Conservation (phyloP, 1,284 basidiomycete species). For the Pterulicium gracile region DNA sequence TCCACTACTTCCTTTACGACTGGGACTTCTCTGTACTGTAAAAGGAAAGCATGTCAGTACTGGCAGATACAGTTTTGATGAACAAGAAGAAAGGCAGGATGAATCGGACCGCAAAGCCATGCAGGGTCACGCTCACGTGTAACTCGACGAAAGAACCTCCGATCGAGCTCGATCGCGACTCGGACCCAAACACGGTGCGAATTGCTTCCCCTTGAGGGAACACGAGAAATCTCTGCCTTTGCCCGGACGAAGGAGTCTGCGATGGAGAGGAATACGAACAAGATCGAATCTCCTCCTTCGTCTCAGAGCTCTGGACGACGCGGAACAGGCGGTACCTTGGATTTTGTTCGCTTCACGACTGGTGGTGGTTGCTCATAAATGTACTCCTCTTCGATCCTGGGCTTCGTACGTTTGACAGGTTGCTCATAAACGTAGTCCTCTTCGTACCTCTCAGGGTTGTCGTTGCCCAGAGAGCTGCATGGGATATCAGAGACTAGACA, state of each 20-base stretch:
- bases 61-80: background rate
- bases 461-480: conserved; percentile 55
- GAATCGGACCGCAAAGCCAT: conserved; percentile 1
- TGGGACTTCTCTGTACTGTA: conserved; percentile 2
- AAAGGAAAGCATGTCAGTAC: background rate
- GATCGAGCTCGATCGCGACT: background rate
- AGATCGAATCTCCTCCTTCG: conserved; percentile 62
- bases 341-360: conserved; percentile 58
- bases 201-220: background rate
- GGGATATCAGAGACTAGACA: conserved; percentile 12
- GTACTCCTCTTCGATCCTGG: conserved; percentile 70
- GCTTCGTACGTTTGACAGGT: conserved; percentile 58
- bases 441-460: conserved; percentile 52
- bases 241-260: conserved; percentile 75
- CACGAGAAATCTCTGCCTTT: conserved; percentile 1
- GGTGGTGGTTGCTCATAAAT: conserved; percentile 73
- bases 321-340: conserved; percentile 76
- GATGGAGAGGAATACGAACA: conserved; percentile 49
- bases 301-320: conserved; percentile 85
- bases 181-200: conserved; percentile 2
- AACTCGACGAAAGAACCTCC: background rate
- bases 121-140: conserved; percentile 1
- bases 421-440: conserved; percentile 75
- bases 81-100: background rate
- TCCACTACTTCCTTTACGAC: background rate